These are phyloP conservation scores for Cyclotella atomus DNA, from an alignment of 108 stramenopile species.

Conservation along the genomic window DNA sequence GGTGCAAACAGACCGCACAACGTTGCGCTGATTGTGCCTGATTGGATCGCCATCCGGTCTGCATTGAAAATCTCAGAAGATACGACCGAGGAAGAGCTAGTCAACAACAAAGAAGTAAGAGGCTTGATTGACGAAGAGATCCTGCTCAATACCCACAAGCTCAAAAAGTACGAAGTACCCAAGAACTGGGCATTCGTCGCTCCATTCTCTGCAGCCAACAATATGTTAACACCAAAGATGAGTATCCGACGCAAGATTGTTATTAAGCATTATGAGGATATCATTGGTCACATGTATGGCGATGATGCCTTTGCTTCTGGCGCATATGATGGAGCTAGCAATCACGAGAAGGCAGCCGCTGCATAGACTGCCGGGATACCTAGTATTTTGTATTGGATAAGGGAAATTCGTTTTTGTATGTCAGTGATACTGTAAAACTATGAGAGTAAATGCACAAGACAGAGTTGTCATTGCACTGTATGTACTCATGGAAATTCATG, in stretches of 20 bases:
- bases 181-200: constrained; percentile 82
- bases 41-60: constrained; percentile 82
- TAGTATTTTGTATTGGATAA: neutral
- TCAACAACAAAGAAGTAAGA: constrained; percentile 73
- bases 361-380: neutral
- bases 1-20: constrained; percentile 95
- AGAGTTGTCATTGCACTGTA: no score
- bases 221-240: constrained; percentile 97
- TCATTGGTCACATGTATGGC: constrained; percentile 82
- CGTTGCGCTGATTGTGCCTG: constrained; percentile 91
- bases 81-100: constrained; percentile 74
- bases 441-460: no score
- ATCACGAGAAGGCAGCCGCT: constrained; percentile 48
- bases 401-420: no score
- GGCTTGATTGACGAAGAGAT: constrained; percentile 86
- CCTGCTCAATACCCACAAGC: constrained; percentile 47
- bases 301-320: constrained; percentile 52
- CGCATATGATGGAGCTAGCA: constrained; percentile 18
- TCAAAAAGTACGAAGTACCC: constrained; percentile 96
- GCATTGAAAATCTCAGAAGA: constrained; percentile 57
- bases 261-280: constrained; percentile 79
- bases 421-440: no score
- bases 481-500: no score
- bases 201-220: constrained; percentile 92
- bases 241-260: constrained; percentile 92